Evolutionary conservation across 2,329 filamentous ascomycete genomes (phyloP).

Genomic region (Emmonsiellopsis sp.): DNA sequence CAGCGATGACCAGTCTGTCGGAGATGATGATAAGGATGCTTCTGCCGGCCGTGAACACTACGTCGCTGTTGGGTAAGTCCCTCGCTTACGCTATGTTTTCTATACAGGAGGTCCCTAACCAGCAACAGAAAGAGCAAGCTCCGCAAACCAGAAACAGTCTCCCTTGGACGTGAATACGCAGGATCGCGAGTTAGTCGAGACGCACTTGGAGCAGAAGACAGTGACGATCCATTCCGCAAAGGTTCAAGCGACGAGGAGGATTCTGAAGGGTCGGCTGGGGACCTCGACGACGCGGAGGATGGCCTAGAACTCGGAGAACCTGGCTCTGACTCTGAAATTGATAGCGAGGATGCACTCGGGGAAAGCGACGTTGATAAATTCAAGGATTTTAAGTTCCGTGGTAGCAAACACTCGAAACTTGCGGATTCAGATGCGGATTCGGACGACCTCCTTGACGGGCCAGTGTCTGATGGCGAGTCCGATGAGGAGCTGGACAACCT

Average conservation of each 20-base stretch:
- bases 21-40: conserved; percentile 33
- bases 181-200: conserved; percentile 66
- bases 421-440: conserved; percentile 5
- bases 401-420: conserved; percentile 11
- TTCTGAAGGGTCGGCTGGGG: conserved; percentile 9
- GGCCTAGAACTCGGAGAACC: not conserved
- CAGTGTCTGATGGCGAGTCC: conserved; percentile 18
- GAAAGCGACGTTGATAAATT: conserved; percentile 15
- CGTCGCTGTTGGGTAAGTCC: conserved; percentile 56
- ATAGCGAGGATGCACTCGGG: conserved; percentile 19
- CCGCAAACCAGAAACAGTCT: conserved; percentile 58
- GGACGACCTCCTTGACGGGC: not conserved
- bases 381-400: conserved; percentile 13
- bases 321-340: conserved; percentile 3
- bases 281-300: conserved; percentile 13
- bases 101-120: not conserved
- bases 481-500: conserved; percentile 22
- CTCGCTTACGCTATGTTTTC: not conserved
- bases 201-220: conserved; percentile 48
- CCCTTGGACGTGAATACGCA: conserved; percentile 69
- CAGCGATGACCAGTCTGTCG: conserved; percentile 46
- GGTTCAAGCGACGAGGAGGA: conserved; percentile 27
- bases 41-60: conserved; percentile 77
- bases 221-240: conserved; percentile 36
- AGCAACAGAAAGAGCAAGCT: conserved; percentile 64